Conservation (phyloP, 208 protist species). For the Endotrypanum monterogeii region DNA sequence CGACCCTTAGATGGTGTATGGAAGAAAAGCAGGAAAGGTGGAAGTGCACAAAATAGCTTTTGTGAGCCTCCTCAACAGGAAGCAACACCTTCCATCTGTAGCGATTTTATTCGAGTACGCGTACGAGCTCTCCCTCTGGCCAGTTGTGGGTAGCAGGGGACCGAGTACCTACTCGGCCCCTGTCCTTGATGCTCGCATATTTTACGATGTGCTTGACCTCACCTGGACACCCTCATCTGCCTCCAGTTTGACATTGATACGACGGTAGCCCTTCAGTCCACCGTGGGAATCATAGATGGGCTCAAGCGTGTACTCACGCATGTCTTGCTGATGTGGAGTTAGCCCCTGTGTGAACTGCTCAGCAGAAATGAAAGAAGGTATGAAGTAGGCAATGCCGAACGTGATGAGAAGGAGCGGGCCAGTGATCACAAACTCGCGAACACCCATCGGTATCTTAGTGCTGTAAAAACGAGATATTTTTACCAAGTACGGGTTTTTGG, state of each 20-base stretch:
- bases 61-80: background rate
- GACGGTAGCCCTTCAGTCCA: slow-evolving; percentile 72
- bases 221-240: background rate
- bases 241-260: slow-evolving; percentile 41
- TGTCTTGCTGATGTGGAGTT: slow-evolving; percentile 67
- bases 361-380: slow-evolving; percentile 52
- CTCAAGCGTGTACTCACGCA: slow-evolving; percentile 76
- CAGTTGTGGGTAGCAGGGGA: background rate
- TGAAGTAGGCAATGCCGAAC: slow-evolving; percentile 72
- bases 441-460: slow-evolving; percentile 80
- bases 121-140: background rate
- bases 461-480: slow-evolving; percentile 75
- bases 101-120: background rate
- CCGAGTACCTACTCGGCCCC: background rate
- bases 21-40: background rate
- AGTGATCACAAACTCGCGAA: slow-evolving; percentile 85
- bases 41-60: background rate
- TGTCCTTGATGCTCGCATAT: background rate
- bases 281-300: slow-evolving; percentile 81
- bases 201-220: background rate
- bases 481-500: slow-evolving; percentile 73
- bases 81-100: background rate
- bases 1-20: background rate
- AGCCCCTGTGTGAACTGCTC: slow-evolving; percentile 79
- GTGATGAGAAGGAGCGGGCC: slow-evolving; percentile 65